Base-by-base conservation (phyloP, 1,284 basidiomycete species). In the Quambalaria eucalypti region DNA sequence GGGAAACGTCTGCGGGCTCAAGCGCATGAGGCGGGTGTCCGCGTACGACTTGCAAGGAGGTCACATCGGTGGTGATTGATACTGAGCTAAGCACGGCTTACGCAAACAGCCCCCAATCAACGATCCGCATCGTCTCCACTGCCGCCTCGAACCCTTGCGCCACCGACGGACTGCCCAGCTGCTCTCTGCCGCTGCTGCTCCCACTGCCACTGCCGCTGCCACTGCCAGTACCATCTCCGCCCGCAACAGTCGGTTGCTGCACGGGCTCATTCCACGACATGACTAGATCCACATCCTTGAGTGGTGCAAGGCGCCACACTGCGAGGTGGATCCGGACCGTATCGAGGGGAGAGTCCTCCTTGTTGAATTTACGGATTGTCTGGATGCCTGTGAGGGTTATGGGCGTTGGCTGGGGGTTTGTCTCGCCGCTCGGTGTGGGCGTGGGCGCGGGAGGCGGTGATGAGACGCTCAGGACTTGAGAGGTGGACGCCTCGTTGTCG, bases 401-500 rank as follows among this genome's bases (percentile, higher is more conserved):
- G 12, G 65, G 67, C 10, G 57, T 12, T 1, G 65, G 67, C 10
- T 14, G 16, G 4, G 4, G 16, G 16, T 39, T 21, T 39, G 4
- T 10, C 16, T 5, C 36, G 4, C n/a, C n/a, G n/a, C n/a, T n/a
- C n/a, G n/a, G n/a, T n/a, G n/a, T n/a, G n/a, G n/a, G n/a, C n/a
- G n/a, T n/a, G n/a, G n/a, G n/a, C n/a, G n/a, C n/a, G 6, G 51
- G n/a, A n/a, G n/a, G n/a, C n/a, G n/a, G n/a, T n/a, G n/a, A n/a
- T n/a, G n/a, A n/a, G 52, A 86, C 75, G 26, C 76, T 73, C 26
- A 79, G 62, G 19, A 88, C 79, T 8, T 76, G 71, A 10, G 80
- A 76, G 10, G 79, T 78, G 46, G 77, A 69, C 1, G 93, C 88
- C 28, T 82, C 80, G 73, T 96, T 97, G 78, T 98, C 93, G 71